Evolutionary conservation across 208 protist species (phyloP).

Genomic region (Trypanosoma theileri): DNA sequence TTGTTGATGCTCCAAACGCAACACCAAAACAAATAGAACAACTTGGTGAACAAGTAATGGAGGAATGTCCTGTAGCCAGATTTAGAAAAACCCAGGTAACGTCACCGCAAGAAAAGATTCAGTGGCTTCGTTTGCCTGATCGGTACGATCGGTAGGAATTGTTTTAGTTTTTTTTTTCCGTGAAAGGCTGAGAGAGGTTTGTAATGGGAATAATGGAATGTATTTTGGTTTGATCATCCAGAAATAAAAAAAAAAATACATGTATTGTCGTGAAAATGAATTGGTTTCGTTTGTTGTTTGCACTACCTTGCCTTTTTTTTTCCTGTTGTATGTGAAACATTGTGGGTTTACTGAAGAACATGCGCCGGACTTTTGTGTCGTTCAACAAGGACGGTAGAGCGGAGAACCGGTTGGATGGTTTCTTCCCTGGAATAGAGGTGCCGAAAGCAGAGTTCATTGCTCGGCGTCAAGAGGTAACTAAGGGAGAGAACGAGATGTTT

Average conservation of each 20-base stretch:
- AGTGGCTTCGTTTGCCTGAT: slow-evolving; percentile 78
- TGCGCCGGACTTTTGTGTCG: slow-evolving; percentile 27
- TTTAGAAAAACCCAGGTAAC: slow-evolving; percentile 78
- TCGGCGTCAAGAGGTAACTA: slow-evolving; percentile 17
- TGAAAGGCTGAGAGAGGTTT: neutral
- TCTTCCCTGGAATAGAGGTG: slow-evolving; percentile 8
- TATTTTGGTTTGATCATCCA: neutral
- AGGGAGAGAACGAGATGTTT: slow-evolving; percentile 20
- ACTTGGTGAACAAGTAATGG: slow-evolving; percentile 78
- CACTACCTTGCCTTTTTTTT: neutral
- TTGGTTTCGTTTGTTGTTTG: neutral
- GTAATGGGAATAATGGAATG: neutral
- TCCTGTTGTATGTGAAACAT: neutral
- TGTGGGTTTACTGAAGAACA: neutral
- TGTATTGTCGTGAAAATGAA: neutral
- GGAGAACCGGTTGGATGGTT: slow-evolving; percentile 14
- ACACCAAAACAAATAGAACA: slow-evolving; percentile 85
- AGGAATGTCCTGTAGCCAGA: slow-evolving; percentile 87
- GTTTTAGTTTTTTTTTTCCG: neutral
- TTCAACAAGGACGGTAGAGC: slow-evolving; percentile 32
- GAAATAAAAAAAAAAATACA: neutral
- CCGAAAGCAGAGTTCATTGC: slow-evolving; percentile 16
- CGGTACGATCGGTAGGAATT: slow-evolving; percentile 53
- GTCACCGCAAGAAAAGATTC: slow-evolving; percentile 64
- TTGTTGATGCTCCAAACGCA: slow-evolving; percentile 80